phyloP scores from a whole-genome alignment of 768 basidiomycete genomes.

The Boletus pseudo-olivaceus region DNA sequence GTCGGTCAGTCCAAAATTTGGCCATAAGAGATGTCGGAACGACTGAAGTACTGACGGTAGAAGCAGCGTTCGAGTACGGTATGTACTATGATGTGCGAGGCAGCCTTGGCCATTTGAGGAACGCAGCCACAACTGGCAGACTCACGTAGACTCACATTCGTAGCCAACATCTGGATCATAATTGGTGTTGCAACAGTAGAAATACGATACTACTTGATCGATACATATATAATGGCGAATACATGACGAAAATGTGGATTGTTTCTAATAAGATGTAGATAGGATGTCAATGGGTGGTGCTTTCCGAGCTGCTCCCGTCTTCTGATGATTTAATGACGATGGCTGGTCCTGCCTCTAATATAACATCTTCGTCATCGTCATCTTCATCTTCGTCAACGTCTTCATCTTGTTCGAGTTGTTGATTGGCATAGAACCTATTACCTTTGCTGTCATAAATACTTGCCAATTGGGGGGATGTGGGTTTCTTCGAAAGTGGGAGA shows the following conservation, averaged over 20 bases:
- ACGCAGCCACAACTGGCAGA: conserved; percentile 2
- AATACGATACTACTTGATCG: background rate
- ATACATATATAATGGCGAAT: conserved; percentile 13
- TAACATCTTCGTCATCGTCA: conserved; percentile 66
- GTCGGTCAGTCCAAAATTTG: background rate
- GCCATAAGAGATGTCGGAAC: background rate
- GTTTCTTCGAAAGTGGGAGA: conserved; percentile 39
- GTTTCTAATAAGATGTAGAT: conserved; percentile 9
- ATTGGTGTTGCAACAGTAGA: background rate
- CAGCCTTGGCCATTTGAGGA: background rate
- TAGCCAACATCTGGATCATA: background rate
- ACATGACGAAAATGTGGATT: conserved; percentile 13
- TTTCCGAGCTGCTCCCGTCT: conserved; percentile 25
- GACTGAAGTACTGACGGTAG: conserved; percentile 2
- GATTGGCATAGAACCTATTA: conserved; percentile 37
- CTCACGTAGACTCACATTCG: too few species aligned
- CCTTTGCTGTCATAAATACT: conserved; percentile 36
- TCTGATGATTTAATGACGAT: conserved; percentile 39
- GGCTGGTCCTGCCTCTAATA: conserved; percentile 73
- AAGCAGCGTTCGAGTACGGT: background rate
- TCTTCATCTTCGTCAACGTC: conserved; percentile 56
- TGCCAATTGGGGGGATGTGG: conserved; percentile 30
- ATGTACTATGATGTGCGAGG: background rate
- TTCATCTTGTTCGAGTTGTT: conserved; percentile 56
- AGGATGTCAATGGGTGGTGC: conserved; percentile 14